A percentile compares a stretch with the other conserved stretches of the same genome.
Conservation (phyloP, 2,329 filamentous ascomycete species). For the Penicillium vulpinum region DNA sequence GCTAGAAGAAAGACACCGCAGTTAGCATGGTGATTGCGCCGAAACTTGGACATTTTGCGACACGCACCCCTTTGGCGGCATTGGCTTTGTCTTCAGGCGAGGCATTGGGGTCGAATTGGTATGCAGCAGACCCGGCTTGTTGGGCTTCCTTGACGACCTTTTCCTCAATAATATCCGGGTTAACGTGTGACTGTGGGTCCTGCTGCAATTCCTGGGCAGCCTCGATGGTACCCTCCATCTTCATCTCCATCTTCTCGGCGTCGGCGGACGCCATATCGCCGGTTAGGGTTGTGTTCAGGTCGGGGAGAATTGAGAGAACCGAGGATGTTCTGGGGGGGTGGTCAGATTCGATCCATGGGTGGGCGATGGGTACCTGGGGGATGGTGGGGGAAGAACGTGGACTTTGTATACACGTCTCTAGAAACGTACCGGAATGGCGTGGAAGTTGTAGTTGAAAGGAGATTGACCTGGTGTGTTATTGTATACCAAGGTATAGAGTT, state of each 20-base stretch:
- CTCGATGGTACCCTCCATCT: slow-evolving; percentile 76
- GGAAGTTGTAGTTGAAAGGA: not conserved
- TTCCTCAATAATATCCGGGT: slow-evolving; percentile 69
- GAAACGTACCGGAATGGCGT: not conserved
- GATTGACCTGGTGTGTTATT: not conserved
- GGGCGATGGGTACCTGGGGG: not conserved
- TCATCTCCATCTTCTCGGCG: slow-evolving; percentile 62
- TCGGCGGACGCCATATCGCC: slow-evolving; percentile 34
- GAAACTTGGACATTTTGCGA: not conserved
- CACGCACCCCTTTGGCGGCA: slow-evolving; percentile 71
- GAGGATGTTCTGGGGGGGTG: not conserved
- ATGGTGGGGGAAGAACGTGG: not conserved
- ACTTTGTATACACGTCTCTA: slow-evolving; percentile 2
- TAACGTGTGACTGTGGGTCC: slow-evolving; percentile 67
- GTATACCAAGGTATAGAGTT: not conserved
- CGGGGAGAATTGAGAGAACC: not conserved
- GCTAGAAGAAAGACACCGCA: slow-evolving; percentile 44
- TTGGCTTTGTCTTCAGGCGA: slow-evolving; percentile 79
- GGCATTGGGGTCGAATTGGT: slow-evolving; percentile 84
- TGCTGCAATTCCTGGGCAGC: slow-evolving; percentile 57
- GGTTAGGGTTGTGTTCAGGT: slow-evolving; percentile 3
- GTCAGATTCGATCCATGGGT: not conserved
- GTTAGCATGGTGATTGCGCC: slow-evolving; percentile 11
- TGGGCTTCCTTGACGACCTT: slow-evolving; percentile 74
- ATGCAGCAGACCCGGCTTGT: slow-evolving; percentile 76